A percentile compares a stretch with the other conserved stretches of the same genome.
These are phyloP conservation scores for Xylaria scruposa DNA, from an alignment of 495 filamentous ascomycete species.

Conservation along the genomic window DNA sequence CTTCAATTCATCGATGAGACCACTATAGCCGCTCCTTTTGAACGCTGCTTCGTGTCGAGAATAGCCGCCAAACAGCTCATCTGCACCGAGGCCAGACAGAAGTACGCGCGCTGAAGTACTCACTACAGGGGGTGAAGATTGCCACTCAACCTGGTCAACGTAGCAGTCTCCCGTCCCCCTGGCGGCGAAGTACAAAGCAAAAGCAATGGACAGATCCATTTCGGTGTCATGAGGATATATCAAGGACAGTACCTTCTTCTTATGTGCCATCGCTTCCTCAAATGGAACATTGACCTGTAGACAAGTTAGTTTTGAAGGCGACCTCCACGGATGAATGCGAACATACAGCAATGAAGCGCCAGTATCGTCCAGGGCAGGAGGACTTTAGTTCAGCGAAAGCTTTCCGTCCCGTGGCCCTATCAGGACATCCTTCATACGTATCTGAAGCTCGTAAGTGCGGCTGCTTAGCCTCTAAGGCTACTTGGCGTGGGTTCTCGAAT, in stretches of 20 bases:
- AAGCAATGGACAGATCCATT: constrained; percentile 98
- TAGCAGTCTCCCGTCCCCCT: constrained; percentile 70
- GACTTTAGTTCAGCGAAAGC: constrained; percentile 74
- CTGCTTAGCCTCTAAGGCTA: constrained; percentile 30
- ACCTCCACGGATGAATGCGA: not conserved
- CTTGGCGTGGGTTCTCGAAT: constrained; percentile 85
- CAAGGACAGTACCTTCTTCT: constrained; percentile 70
- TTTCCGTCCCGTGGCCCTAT: constrained; percentile 82
- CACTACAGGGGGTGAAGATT: constrained; percentile 54
- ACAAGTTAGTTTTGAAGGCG: constrained; percentile 22
- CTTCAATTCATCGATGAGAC: constrained; percentile 81
- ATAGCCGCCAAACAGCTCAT: constrained; percentile 96
- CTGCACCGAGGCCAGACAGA: constrained; percentile 90
- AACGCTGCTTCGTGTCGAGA: constrained; percentile 83
- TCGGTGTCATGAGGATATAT: constrained; percentile 95
- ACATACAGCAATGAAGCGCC: constrained; percentile 76
- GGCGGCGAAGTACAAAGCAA: constrained; percentile 91
- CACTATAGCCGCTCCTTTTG: constrained; percentile 65
- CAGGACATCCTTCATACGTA: constrained; percentile 83
- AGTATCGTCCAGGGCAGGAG: constrained; percentile 74
- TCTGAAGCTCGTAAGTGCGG: constrained; percentile 32
- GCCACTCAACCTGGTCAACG: constrained; percentile 29
- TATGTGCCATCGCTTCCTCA: constrained; percentile 72
- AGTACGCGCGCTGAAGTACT: constrained; percentile 78
- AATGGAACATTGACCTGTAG: constrained; percentile 82